Base-by-base conservation (phyloP, 2,329 filamentous ascomycete species). In the Gliomastix tumulicola region DNA sequence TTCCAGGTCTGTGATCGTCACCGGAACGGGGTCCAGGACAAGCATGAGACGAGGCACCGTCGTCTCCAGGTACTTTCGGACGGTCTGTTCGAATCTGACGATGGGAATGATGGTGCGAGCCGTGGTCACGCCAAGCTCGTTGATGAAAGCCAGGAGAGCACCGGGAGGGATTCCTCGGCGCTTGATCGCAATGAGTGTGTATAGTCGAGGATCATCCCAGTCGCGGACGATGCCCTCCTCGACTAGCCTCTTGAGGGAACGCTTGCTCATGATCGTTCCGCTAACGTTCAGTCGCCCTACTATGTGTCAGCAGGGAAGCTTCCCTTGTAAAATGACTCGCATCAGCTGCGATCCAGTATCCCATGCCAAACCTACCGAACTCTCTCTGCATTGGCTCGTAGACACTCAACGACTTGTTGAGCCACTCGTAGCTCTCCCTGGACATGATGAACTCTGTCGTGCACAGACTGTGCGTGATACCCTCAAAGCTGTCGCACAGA, bases 371-470 rank as follows among this genome's bases (percentile, higher is more conserved):
- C 47, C 41, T 39, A 54, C 66, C 74, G 47, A 76, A 94, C 63
- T 95, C 89, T 57, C 90, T 73, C 71, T 97, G 90, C 87, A 95
- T 95, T 1, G 90, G 88, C 51, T 88, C 76, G 60, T 94, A 94
- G 39, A 94, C 80, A 23, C 80, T 86, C 12, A 94, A 70, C 10
- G 78, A 75, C 59, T 88, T 80, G 58, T 92, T 86, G 22, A 97
- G 68, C 78, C 76, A 97, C 54, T 97, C 89, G 54, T 97, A 98
- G 27, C 86, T 92, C 32, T 85, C 81, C 41, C 90, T 71, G 16
- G 85, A 84, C 35, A 86, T 77, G 46, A 89, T 79, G 51, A 97
- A 96, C 57, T 97, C 92, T 3, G 85, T 90, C 0, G 92, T 97
- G 57, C 90, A 97, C 16, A 97, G 69, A 12, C 84, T 90, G 65